Base-by-base conservation (phyloP, 257 asterid species). In the Cinchona pubescens region DNA sequence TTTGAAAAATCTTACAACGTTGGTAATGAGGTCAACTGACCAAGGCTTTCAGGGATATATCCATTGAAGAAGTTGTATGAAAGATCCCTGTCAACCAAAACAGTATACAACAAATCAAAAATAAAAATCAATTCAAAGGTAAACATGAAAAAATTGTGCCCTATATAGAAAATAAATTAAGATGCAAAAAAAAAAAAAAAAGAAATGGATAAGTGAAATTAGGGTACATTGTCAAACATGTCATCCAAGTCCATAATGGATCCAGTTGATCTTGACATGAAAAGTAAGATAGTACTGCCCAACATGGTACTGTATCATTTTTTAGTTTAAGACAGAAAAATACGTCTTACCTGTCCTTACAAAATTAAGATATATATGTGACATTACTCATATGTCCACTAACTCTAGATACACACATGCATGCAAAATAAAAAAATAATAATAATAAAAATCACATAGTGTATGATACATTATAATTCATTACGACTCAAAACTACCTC, bases 11-110 rank as follows among this genome's bases (percentile, higher is more conserved):
- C 97, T 91, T 91, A 95, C 99, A 92, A 77, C 80, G 76, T 85
- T 59, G 83, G 80, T 78, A 95, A 86, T 53, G 90, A 85, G 68
- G 96, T 83, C 71, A 95, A 76, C 84, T 81, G 92, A 71, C 98
- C 98, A 21, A 95, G 87, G 82, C 89, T 91, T 74, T 92, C 96
- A 53, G 99, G 99, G 77, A 95, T 90, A 42, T 97, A 91, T 78
- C 97, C 99, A 74, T 87, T 93, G 82, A 95, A 88, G 76, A 76
- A 86, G 84, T 95, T 95, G 89, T 75, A 88, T 2, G 99, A 95
- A 68, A 95, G 90, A 84, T 95, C 99, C 92, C 99, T 95, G 96
- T 67, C 59, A 72, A 74, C 67, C 66, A 82, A 79, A 72, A 51
- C 29, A 48, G 12, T 35, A 14, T 56, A 61, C 78, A 73, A 56